Evolutionary conservation across 2,329 filamentous ascomycete genomes (phyloP).

Genomic region (Zalaria obscura): DNA sequence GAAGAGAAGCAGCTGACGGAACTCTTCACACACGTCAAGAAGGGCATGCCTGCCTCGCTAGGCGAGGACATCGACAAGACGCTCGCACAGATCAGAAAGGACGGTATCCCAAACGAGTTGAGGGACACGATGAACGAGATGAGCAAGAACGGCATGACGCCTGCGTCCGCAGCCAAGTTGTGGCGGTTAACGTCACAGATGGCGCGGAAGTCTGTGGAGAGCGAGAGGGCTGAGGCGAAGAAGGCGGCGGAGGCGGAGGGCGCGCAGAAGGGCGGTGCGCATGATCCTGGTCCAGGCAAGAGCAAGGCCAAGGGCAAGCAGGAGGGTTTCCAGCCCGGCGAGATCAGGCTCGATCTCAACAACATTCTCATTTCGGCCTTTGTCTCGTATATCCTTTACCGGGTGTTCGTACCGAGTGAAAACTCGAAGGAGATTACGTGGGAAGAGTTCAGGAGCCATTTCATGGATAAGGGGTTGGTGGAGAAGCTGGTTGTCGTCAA

Average conservation of each 20-base stretch:
- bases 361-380: constrained; percentile 44
- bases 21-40: constrained; percentile 41
- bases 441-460: constrained; percentile 89
- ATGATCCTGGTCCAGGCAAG: constrained; percentile 29
- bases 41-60: constrained; percentile 48
- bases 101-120: constrained; percentile 57
- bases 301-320: constrained; percentile 21
- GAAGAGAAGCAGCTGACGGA: constrained; percentile 45
- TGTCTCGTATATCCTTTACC: constrained; percentile 48
- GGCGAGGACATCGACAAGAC: constrained; percentile 43
- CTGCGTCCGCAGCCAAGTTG: constrained; percentile 50
- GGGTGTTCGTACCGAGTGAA: constrained; percentile 51
- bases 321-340: constrained; percentile 22
- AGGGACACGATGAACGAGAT: constrained; percentile 46
- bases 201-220: constrained; percentile 35
- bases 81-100: constrained; percentile 47
- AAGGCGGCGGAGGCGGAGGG: constrained; percentile 9
- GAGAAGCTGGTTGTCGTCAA: constrained; percentile 80
- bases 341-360: constrained; percentile 40
- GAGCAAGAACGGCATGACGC: constrained; percentile 37
- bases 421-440: constrained; percentile 76
- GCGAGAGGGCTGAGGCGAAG: constrained; percentile 17
- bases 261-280: constrained; percentile 29
- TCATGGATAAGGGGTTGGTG: constrained; percentile 89
- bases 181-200: constrained; percentile 42